Conservation (phyloP, 164 flowering plant species). For the Akebia trifoliata region DNA sequence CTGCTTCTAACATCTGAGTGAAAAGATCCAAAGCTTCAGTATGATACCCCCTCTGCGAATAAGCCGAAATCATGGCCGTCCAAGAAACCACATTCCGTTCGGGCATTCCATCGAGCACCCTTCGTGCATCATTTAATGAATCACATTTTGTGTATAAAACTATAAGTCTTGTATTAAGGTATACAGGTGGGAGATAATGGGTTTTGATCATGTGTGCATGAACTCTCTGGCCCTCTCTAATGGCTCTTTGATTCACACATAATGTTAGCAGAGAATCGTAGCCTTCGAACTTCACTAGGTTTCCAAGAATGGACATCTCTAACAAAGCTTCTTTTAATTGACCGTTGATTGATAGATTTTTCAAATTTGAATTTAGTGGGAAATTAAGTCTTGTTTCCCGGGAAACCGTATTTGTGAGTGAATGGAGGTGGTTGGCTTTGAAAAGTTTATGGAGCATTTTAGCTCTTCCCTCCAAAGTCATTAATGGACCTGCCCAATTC, state of each 20-base stretch:
- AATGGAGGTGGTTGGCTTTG: conserved; percentile 7
- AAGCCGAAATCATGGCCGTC: conserved; percentile 28
- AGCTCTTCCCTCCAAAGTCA: no score
- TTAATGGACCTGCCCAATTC: no score
- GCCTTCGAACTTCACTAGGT: conserved; percentile 17
- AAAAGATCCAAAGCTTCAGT: conserved; percentile 19
- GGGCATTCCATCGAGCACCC: conserved; percentile 27
- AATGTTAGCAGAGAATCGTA: conserved; percentile 26
- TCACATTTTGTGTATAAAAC: conserved; percentile 23
- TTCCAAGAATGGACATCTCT: conserved; percentile 17
- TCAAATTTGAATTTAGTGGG: conserved; percentile 16
- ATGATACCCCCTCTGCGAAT: conserved; percentile 13
- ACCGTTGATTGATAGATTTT: conserved; percentile 14
- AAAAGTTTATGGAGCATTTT: conserved; percentile 1
- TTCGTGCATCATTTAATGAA: conserved; percentile 19
- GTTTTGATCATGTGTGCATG: conserved; percentile 32
- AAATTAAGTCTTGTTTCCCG: conserved; percentile 3
- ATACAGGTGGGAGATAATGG: conserved; percentile 19
- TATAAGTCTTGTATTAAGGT: conserved; percentile 24
- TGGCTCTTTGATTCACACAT: conserved; percentile 18
- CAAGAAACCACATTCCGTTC: conserved; percentile 28
- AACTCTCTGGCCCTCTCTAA: conserved; percentile 26
- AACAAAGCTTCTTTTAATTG: conserved; percentile 16
- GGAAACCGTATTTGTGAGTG: conserved; percentile 1
- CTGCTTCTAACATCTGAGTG: conserved; percentile 22